Evolutionary conservation across 1,284 basidiomycete genomes (phyloP), one percentile per base, ranked within the genome.

Genomic region (Erythrobasidium hasegawianum): DNA sequence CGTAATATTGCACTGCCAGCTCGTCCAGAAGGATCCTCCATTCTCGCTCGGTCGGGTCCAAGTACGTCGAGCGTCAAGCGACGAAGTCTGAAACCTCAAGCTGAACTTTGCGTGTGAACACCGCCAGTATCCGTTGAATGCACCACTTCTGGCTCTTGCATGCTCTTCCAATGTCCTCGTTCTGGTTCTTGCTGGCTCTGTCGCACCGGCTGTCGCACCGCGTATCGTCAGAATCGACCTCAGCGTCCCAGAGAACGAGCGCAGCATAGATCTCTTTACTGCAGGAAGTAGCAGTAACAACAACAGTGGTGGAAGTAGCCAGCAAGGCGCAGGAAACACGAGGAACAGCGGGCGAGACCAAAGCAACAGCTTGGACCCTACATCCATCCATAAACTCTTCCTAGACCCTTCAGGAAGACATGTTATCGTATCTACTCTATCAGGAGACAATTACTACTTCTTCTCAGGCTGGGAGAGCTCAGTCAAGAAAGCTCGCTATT

Each of bases 381-480:
- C 50, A 16, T 53, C 50, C n/a, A 22, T 55, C 16, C 57, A 54
- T 18, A 20, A 33, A 9, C 43, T 69, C 20, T 67, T 69, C 78
- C 84, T 89, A 74, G 94, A 97, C 77, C 93, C 95, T 7, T 89
- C 90, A 0, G 94, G 92, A 1, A 82, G 87, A 26, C 96, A 98
- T 78, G 83, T 95, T 52, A 78, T 98, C 54, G 81, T 96, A 60
- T 89, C 90, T 0, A 93, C 91, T 27, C 81, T 81, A 14, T 86
- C 90, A 72, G 93, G 92, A 54, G 93, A 98, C 76, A 94, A 92
- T 70, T 97, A 90, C 85, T 97, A 98, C 77, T 81, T 92, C 2
- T 92, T 83, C 77, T 83, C 85, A 69, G 83, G 83, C 20, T 87
- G 87, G 84, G 68, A 69, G 16, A 33, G n/a, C 8, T 29, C 24